Base-by-base conservation (phyloP, 139 green algal species). In the Tetradesmus lagerheimii region DNA sequence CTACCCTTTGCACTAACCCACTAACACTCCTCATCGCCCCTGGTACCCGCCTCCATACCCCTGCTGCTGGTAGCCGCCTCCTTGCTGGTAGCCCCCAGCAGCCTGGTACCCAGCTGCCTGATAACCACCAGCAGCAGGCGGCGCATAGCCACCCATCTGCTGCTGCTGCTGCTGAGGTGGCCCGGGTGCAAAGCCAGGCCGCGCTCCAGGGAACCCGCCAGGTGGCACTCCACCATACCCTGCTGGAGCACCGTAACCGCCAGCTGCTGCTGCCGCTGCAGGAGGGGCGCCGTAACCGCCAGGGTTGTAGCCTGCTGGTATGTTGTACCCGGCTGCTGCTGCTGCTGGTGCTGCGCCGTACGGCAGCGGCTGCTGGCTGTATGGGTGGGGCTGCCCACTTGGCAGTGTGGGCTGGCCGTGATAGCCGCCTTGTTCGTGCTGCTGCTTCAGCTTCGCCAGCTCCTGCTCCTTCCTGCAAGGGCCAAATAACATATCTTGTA, bases 341-440 rank as follows among this genome's bases (percentile, higher is more conserved):
- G 50, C 81, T 78, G 81, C 81, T 41, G 81, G 34, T 37, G 81
- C n/a, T 16, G 81, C 57, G 57, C 57, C 57, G 23, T 71, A 71
- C 57, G 57, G 57, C 57, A 31, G 57, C 16, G 57, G 57, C 57
- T 71, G 57, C 57, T 71, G 57, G 20, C 57, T 23, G 57, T 71
- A 71, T 20, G 57, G 57, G 57, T 71, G 81, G 1, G n/a, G n/a
- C n/a, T 37, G 67, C 4, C 67, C 31, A 4, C 31, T 11, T 38
- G 67, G 67, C n/a, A 39, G n/a, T 1, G 39, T 1, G 9, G 67
- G 67, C n/a, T 38, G 35, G n/a, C 81, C 81, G 43, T 76, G 81
- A 25, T 87, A 87, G 34, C 50, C 53, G 6, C 81, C 81, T 27
- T 53, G 31, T 45, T n/a, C 41, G 1, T 76, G 81, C 34, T 77